These are phyloP conservation scores for Rhododendron kiyosumense DNA, from an alignment of 148 eudicot species.

Conservation along the genomic window DNA sequence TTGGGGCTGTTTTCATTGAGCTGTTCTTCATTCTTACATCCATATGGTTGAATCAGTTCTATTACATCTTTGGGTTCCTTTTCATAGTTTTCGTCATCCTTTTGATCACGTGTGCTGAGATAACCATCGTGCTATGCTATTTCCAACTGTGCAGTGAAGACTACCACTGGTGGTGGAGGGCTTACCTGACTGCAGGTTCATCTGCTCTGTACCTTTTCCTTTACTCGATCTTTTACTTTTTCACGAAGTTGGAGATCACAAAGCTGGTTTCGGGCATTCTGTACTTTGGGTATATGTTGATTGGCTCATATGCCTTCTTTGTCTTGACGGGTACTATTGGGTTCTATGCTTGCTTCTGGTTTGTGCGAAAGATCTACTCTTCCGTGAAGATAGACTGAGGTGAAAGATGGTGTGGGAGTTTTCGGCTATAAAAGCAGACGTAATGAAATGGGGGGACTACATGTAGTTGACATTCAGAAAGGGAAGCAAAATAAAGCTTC, in stretches of 20 bases:
- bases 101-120: constrained; percentile 35
- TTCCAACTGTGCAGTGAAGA: constrained; percentile 42
- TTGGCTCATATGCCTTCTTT: constrained; percentile 34
- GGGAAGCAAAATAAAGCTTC: background rate
- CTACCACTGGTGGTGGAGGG: constrained; percentile 46
- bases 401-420: background rate
- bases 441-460: background rate
- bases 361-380: constrained; percentile 37
- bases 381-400: constrained; percentile 38
- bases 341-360: constrained; percentile 40
- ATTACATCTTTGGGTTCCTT: constrained; percentile 41
- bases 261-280: constrained; percentile 40
- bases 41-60: constrained; percentile 43
- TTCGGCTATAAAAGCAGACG: background rate
- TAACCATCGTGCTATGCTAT: constrained; percentile 34
- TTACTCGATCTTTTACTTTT: constrained; percentile 32
- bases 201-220: constrained; percentile 43
- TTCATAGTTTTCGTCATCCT: constrained; percentile 36
- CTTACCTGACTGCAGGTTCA: constrained; percentile 35
- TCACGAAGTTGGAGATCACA: constrained; percentile 36
- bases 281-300: constrained; percentile 39
- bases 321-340: constrained; percentile 41
- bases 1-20: constrained; percentile 41
- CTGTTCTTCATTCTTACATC: constrained; percentile 40
- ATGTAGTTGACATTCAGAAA: background rate